These are phyloP conservation scores for Coffea eugenioides DNA, from an alignment of 257 asterid species.

Conservation along the genomic window DNA sequence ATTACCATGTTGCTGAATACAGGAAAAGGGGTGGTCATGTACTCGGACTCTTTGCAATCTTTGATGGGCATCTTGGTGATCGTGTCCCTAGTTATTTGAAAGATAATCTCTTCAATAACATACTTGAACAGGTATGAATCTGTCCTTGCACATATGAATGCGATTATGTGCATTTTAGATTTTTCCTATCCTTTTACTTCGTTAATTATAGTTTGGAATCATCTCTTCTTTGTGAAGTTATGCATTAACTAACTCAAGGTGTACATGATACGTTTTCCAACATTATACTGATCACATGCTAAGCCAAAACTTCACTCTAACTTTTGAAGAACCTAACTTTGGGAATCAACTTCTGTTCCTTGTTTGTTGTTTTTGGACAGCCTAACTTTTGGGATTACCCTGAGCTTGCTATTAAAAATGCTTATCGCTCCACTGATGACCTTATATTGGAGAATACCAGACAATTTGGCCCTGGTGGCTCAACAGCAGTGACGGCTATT, in stretches of 20 bases:
- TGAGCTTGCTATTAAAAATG: constrained; percentile 52
- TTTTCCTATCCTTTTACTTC: too few relatives aligned
- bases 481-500: constrained; percentile 82
- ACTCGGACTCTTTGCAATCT: constrained; percentile 78
- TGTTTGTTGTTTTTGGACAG: constrained; percentile 28
- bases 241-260: background rate
- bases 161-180: background rate
- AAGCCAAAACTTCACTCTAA: background rate
- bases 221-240: background rate
- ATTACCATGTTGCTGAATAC: constrained; percentile 76
- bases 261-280: too few relatives aligned
- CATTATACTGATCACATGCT: background rate
- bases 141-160: background rate
- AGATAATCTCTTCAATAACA: constrained; percentile 66
- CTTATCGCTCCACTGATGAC: constrained; percentile 56
- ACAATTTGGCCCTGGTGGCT: constrained; percentile 85
- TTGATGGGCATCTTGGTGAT: constrained; percentile 75
- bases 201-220: too few relatives aligned
- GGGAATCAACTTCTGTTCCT: background rate
- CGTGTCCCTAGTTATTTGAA: constrained; percentile 66
- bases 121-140: constrained; percentile 58
- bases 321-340: background rate
- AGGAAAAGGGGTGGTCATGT: constrained; percentile 48
- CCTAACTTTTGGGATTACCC: constrained; percentile 75
- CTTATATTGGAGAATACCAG: constrained; percentile 58